These are phyloP conservation scores for Linnemannia elongata DNA, from an alignment of 192 early-diverging fungal species.

Conservation along the genomic window DNA sequence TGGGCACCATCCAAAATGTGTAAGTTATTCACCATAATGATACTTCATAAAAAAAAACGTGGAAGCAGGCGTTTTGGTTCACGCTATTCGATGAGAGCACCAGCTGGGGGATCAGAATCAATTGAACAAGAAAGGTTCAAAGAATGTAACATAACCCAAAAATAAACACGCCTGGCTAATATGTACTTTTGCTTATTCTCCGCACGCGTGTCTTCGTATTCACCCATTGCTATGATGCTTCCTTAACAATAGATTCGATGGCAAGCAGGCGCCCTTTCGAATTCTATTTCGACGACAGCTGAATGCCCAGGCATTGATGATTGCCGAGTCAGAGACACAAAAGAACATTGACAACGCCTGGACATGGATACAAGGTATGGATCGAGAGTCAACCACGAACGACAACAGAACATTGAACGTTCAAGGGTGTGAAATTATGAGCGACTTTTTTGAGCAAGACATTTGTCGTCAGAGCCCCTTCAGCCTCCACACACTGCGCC, in stretches of 20 bases:
- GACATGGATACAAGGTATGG: conserved; percentile 86
- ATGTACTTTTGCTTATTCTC: background rate
- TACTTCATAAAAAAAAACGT: background rate
- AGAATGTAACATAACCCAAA: conserved; percentile 1
- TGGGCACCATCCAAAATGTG: conserved; percentile 96
- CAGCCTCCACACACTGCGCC: background rate
- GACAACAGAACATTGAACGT: background rate
- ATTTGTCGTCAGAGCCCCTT: background rate
- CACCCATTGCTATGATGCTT: background rate
- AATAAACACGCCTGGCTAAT: background rate
- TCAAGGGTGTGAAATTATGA: background rate
- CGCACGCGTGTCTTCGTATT: background rate
- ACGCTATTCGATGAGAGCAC: conserved; percentile 3
- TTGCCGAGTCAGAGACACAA: conserved; percentile 87
- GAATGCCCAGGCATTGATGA: conserved; percentile 74
- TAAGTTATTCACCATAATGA: conserved; percentile 50
- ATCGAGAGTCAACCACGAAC: background rate
- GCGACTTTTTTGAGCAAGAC: background rate
- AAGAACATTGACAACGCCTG: conserved; percentile 91
- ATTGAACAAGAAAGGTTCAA: background rate
- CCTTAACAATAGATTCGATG: conserved; percentile 76
- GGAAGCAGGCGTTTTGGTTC: background rate
- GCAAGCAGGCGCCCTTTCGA: conserved; percentile 92
- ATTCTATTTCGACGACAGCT: conserved; percentile 81
- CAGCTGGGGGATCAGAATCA: background rate